Evolutionary conservation across 176 grass and related monocot species (phyloP).

Genomic region (Leersia perrieri): DNA sequence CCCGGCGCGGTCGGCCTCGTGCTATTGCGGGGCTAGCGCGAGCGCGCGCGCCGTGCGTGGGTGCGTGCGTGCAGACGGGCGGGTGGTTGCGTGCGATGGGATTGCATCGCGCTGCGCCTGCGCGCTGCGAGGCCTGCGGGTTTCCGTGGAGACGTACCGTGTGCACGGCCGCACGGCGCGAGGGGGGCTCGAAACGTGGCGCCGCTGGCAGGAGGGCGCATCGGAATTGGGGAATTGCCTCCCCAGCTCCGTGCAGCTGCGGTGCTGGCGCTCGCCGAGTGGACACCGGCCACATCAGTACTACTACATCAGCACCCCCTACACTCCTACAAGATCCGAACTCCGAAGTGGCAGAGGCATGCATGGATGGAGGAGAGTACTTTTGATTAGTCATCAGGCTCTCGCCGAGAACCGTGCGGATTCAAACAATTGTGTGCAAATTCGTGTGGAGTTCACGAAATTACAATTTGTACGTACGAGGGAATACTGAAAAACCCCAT

Average conservation of each 20-base stretch:
- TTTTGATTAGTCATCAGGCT: no score
- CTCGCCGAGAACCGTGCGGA: no score
- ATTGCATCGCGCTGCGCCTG: not conserved
- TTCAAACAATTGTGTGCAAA: no score
- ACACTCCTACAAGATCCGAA: not conserved
- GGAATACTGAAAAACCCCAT: no score
- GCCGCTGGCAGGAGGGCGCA: not conserved
- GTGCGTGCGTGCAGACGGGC: no score
- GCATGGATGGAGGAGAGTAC: no score
- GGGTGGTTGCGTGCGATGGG: not conserved
- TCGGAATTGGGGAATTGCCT: not conserved
- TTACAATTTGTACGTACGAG: no score
- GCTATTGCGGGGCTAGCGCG: no score
- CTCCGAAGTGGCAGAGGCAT: not conserved
- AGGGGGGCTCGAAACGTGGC: conserved; percentile 36
- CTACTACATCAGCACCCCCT: no score
- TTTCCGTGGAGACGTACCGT: not conserved
- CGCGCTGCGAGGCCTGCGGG: not conserved
- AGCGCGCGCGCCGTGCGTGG: no score
- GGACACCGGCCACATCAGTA: not conserved
- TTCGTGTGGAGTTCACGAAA: no score
- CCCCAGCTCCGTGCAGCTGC: not conserved
- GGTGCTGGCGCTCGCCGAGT: not conserved
- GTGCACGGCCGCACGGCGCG: not conserved
- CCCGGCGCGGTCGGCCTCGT: not conserved